Conservation (phyloP, 2,329 filamentous ascomycete species). For the Neurospora sp. region DNA sequence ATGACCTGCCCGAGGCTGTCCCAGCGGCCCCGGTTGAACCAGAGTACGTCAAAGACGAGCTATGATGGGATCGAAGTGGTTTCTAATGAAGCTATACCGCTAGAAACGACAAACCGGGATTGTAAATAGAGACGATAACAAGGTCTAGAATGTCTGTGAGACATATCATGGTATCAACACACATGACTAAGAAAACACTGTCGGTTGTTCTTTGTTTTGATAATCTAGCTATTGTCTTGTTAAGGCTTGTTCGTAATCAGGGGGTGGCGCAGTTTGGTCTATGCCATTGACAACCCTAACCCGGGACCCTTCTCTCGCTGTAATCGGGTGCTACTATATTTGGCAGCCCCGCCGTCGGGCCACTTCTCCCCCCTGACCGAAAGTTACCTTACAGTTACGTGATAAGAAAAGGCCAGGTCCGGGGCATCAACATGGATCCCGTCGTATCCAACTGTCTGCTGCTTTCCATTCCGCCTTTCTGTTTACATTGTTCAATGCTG, state of each 20-base stretch:
- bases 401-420: background rate
- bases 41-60: background rate
- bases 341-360: background rate
- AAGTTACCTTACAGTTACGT: background rate
- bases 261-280: background rate
- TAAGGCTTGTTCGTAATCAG: background rate
- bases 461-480: background rate
- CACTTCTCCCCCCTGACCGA: background rate
- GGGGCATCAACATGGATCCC: background rate
- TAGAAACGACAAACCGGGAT: background rate
- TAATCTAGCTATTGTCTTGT: background rate
- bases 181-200: background rate
- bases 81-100: background rate
- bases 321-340: background rate
- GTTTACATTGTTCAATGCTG: background rate
- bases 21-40: background rate
- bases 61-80: background rate
- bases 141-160: background rate
- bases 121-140: background rate
- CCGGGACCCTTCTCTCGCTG: background rate
- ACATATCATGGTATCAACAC: background rate
- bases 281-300: background rate
- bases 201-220: background rate
- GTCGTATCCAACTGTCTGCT: background rate
- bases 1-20: conserved; percentile 41